Base-by-base conservation (phyloP, 495 filamentous ascomycete genomes). In the Hypoxylon crocopeplum region DNA sequence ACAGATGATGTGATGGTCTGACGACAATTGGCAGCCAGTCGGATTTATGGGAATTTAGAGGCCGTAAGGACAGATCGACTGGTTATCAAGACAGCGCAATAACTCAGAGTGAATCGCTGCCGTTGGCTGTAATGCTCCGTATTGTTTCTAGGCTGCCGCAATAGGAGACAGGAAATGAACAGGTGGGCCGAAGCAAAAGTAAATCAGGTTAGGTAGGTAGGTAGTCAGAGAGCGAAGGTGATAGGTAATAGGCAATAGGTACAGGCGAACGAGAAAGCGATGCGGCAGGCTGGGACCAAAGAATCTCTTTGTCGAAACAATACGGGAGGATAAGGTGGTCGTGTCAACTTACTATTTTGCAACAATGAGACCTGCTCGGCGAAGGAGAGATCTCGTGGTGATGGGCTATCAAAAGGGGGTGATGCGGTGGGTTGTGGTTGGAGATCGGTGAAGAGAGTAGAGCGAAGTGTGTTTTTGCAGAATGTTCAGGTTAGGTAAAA, bases 301-400 rank as follows among this genome's bases (percentile, higher is more conserved):
- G 48, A 50, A 49, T 30, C 37, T 60, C 57, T 66, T 59, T 66
- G 56, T 62, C n/a, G n/a, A n/a, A n/a, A n/a, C n/a, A n/a, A n/a
- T n/a, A n/a, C n/a, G n/a, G n/a, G n/a, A n/a, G n/a, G n/a, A n/a
- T n/a, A n/a, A n/a, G n/a, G n/a, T n/a, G n/a, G n/a, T n/a, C n/a
- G 22, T 36, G 12, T 49, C n/a, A 29, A 67, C 67, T 70, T 70
- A 70, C 67, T 53, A 65, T 62, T 61, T 41, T 48, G 64, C 67
- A 68, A 70, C 61, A 62, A 68, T 68, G 67, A 70, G 67, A 70
- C 67, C 67, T 68, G 67, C 67, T 70, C 67, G 60, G 64, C 64
- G 67, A 68, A 70, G 64, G 67, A 70, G 67, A 70, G 67, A 70
- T 67, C 67, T 70, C 47, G 67, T 57, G 59, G 60, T 65, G 64